Conservation (phyloP, 1,284 basidiomycete species). For the Peniophora sp. region DNA sequence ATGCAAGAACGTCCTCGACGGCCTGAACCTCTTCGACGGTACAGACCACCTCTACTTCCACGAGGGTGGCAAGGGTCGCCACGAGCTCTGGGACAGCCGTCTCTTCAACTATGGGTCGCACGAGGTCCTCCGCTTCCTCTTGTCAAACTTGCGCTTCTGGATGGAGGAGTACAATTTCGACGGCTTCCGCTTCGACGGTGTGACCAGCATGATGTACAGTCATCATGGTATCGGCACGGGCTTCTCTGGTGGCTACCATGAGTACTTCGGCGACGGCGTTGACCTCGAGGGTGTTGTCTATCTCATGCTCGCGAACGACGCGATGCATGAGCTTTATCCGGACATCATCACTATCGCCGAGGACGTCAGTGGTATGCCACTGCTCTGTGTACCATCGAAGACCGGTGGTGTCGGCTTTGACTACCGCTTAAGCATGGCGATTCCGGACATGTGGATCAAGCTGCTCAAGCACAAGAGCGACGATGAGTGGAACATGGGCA, state of each 20-base stretch:
- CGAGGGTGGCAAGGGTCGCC: slow-evolving; percentile 81
- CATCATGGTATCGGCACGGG: slow-evolving; percentile 98
- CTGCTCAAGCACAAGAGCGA: slow-evolving; percentile 89
- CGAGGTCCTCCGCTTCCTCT: slow-evolving; percentile 89
- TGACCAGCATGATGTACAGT: slow-evolving; percentile 97
- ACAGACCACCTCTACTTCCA: slow-evolving; percentile 98
- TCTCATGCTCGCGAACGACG: slow-evolving; percentile 94
- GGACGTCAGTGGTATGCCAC: slow-evolving; percentile 97
- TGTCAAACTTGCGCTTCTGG: slow-evolving; percentile 94
- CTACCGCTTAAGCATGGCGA: slow-evolving; percentile 95
- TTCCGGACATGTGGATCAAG: slow-evolving; percentile 99
- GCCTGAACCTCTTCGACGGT: slow-evolving; percentile 93
- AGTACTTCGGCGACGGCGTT: slow-evolving; percentile 86
- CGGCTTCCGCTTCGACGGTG: slow-evolving; percentile 97
- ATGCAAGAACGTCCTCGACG: slow-evolving; percentile 95
- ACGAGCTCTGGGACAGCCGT: slow-evolving; percentile 95
- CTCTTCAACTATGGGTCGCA: slow-evolving; percentile 95
- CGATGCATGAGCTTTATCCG: slow-evolving; percentile 80
- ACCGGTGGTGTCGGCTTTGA: slow-evolving; percentile 95
- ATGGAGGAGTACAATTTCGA: slow-evolving; percentile 95
- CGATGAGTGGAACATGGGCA: slow-evolving; percentile 82
- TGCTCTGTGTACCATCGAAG: slow-evolving; percentile 74
- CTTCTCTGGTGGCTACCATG: slow-evolving; percentile 96
- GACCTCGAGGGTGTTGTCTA: slow-evolving; percentile 92
- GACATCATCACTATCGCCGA: slow-evolving; percentile 88